Evolutionary conservation across 2,329 filamentous ascomycete genomes (phyloP).

Genomic region (Aureobasidium melanogenum): DNA sequence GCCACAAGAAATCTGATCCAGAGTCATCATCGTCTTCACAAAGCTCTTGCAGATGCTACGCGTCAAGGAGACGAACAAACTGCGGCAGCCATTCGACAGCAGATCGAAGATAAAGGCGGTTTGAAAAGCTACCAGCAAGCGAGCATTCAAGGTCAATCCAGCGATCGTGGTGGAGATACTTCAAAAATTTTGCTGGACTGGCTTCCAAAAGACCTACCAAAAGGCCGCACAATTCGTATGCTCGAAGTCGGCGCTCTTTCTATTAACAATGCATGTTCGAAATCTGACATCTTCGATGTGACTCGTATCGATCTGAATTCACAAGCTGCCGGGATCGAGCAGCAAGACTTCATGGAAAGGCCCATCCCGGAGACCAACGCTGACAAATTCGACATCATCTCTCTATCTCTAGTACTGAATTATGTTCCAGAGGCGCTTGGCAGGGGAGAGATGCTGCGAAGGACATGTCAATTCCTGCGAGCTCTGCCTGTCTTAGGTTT

Average conservation of each 20-base stretch:
- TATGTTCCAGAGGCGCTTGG: slow-evolving; percentile 71
- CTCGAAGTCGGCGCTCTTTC: slow-evolving; percentile 87
- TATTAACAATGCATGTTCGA: slow-evolving; percentile 74
- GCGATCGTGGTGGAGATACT: slow-evolving; percentile 54
- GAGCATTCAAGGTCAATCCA: slow-evolving; percentile 53
- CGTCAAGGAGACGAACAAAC: slow-evolving; percentile 31
- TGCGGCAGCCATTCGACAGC: slow-evolving; percentile 35
- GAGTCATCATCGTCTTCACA: slow-evolving; percentile 51
- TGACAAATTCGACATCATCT: slow-evolving; percentile 79
- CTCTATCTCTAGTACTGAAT: slow-evolving; percentile 85
- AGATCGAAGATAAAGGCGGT: slow-evolving; percentile 50
- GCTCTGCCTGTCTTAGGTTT: slow-evolving; percentile 11
- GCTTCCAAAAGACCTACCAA: slow-evolving; percentile 29
- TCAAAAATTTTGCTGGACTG: slow-evolving; percentile 52
- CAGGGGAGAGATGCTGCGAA: slow-evolving; percentile 76
- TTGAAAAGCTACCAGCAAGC: slow-evolving; percentile 53
- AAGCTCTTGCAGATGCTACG: slow-evolving; percentile 44
- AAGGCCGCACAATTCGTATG: slow-evolving; percentile 45
- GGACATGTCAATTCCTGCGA: slow-evolving; percentile 62
- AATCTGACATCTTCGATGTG: slow-evolving; percentile 60
- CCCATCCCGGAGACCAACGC: slow-evolving; percentile 55
- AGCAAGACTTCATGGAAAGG: slow-evolving; percentile 91
- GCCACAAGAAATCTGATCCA: slow-evolving; percentile 51
- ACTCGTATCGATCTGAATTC: slow-evolving; percentile 85
- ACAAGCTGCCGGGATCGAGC: slow-evolving; percentile 67